Conservation (phyloP, 805 yeast genomes). For the Clavispora phyllophila region DNA sequence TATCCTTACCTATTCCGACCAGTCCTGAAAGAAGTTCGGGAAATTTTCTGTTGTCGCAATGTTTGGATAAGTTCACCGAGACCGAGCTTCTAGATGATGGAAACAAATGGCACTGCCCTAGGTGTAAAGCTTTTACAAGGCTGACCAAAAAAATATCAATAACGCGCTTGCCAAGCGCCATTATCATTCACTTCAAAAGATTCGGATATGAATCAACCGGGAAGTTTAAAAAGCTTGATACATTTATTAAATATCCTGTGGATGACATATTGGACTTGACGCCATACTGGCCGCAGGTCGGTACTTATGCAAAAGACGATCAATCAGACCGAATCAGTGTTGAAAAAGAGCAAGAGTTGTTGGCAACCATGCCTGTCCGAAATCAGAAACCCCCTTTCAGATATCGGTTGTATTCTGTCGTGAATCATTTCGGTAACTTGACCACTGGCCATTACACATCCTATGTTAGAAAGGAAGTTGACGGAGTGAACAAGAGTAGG, state of each 20-base stretch:
- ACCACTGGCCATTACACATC: constrained; percentile 89
- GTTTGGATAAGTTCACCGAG: constrained; percentile 73
- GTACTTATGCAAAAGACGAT: constrained; percentile 16
- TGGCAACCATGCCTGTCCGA: constrained; percentile 52
- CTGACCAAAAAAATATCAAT: constrained; percentile 68
- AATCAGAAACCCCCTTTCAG: constrained; percentile 79
- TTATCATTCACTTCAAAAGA: constrained; percentile 82
- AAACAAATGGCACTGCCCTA: constrained; percentile 81
- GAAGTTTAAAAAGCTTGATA: constrained; percentile 53
- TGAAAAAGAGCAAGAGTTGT: constrained; percentile 39
- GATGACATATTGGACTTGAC: constrained; percentile 54
- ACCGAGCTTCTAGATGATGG: constrained; percentile 71
- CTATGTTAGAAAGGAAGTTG: constrained; percentile 55
- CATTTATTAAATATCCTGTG: constrained; percentile 64
- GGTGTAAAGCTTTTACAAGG: constrained; percentile 57
- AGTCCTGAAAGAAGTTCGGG: constrained; percentile 40
- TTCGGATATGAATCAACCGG: constrained; percentile 51
- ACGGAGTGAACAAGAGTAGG: constrained; percentile 40
- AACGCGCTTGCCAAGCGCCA: constrained; percentile 70
- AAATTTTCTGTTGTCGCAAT: constrained; percentile 43
- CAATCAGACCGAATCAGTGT: constrained; percentile 24
- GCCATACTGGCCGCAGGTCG: constrained; percentile 62
- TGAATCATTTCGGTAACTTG: constrained; percentile 77
- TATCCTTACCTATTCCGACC: constrained; percentile 62
- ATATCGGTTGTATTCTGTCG: constrained; percentile 74